Evolutionary conservation across 1,284 basidiomycete genomes (phyloP), one percentile per base, ranked within the genome.

Genomic region (Chondrostereum purpureum): DNA sequence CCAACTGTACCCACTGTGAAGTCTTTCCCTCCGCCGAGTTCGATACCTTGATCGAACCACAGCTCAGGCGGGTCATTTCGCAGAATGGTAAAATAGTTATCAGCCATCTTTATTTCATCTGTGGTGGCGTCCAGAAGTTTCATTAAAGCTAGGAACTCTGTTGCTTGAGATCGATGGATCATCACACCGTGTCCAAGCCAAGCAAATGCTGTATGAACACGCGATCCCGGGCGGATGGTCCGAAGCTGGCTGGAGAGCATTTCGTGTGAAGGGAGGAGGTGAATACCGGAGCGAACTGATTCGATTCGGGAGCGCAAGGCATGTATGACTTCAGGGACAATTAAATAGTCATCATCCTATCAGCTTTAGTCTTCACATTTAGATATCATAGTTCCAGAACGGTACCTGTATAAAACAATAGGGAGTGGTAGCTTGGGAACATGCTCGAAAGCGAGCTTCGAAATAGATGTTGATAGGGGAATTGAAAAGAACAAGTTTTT

Each of bases 181-280:
- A 83, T 70, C 4, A 78, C 58, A 18, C 83, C 82, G 55, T 85
- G 67, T 5, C 82, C 81, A 11, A 85, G 63, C 81, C 82, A 85
- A 0, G 79, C 75, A 54, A 82, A 82, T 0, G 74, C 68, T 1
- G 80, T 77, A 50, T 78, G 73, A 19, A 81, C 59, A 18, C 54
- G 57, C 5, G 57, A 43, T 4, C 60, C 55, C 19, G 60, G 52
- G 14, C 53, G 48, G 16, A 66, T 61, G 2, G 62, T 67, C 27
- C 70, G 68, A 27, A 76, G 55, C 41, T 65, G 60, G 31, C 71
- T 77, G 2, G 75, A 73, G 3, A 84, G 63, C 55, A 75, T 71
- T 49, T 85, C 82, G 48, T 80, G 72, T 1, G 80, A 65, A 2
- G 83, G 81, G 36, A 79, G 68, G 5, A 83, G 65, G 55, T 80